Evolutionary conservation across 2,329 filamentous ascomycete species (phyloP).

Genomic region (Cladosporium sp.): DNA sequence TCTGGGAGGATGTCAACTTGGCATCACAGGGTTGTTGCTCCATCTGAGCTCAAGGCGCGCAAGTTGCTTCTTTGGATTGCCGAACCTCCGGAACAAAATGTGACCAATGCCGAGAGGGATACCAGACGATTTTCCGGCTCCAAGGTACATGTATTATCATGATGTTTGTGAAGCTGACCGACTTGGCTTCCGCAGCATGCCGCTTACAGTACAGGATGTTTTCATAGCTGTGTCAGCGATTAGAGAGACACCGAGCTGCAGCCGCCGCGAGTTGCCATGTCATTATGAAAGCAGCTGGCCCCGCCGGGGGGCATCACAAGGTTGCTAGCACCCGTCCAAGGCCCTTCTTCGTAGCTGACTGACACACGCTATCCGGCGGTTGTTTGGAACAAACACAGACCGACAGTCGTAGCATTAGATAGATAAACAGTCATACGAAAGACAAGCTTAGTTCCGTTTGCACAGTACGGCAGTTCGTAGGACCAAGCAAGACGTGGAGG

Average conservation of each 20-base stretch:
- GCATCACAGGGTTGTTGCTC: no score
- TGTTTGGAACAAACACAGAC: not conserved
- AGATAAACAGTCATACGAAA: not conserved
- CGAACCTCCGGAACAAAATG: no score
- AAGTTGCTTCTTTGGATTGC: no score
- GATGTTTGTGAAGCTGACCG: no score
- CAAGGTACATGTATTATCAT: no score
- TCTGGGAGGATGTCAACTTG: no score
- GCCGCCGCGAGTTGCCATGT: conserved; percentile 1
- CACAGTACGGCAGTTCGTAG: no score
- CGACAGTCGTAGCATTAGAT: not conserved
- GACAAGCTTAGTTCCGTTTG: not conserved
- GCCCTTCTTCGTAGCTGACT: not conserved
- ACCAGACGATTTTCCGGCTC: no score
- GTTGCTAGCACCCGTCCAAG: not conserved
- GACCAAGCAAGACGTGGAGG: not conserved
- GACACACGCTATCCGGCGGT: not conserved
- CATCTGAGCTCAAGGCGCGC: no score
- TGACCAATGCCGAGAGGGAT: no score
- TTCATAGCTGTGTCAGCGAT: conserved; percentile 10
- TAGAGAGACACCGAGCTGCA: conserved; percentile 10
- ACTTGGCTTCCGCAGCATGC: not conserved
- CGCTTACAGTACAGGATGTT: not conserved
- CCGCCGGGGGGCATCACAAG: not conserved
- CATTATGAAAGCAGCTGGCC: conserved; percentile 4